Conservation (phyloP, 1,139 yeast species). For the Pichia kudriavzevii region DNA sequence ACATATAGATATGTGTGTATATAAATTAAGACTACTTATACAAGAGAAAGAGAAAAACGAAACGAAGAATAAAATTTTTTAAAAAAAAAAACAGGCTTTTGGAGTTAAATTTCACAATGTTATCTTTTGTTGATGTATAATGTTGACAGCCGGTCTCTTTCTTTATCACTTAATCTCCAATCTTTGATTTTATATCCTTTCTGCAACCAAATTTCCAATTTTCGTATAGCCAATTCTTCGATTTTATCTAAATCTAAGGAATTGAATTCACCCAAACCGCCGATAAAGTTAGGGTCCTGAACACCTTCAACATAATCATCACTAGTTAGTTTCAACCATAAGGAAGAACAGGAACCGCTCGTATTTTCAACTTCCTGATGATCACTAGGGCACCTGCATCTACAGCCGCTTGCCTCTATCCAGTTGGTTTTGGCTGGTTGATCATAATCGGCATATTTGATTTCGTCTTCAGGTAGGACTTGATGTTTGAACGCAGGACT, state of each 20-base stretch:
- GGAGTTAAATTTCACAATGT: background rate
- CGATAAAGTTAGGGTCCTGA: slow-evolving; percentile 1
- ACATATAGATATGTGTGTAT: no score
- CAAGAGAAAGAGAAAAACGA: no score
- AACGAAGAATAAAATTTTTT: no score
- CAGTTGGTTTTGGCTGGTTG: slow-evolving; percentile 17
- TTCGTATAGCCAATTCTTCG: slow-evolving; percentile 26
- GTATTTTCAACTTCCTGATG: slow-evolving; percentile 49
- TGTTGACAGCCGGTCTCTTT: slow-evolving; percentile 14
- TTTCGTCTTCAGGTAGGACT: slow-evolving; percentile 26
- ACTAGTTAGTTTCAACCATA: slow-evolving; percentile 43
- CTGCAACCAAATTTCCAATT: slow-evolving; percentile 20
- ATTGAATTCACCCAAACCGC: slow-evolving; percentile 15
- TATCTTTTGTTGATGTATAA: slow-evolving; percentile 1
- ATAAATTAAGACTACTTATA: no score
- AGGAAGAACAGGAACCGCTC: slow-evolving; percentile 45
- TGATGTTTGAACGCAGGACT: slow-evolving; percentile 22
- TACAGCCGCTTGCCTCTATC: slow-evolving; percentile 65
- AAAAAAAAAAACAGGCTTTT: no score
- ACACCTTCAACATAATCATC: slow-evolving; percentile 27
- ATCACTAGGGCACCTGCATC: slow-evolving; percentile 68
- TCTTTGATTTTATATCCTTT: slow-evolving; percentile 16
- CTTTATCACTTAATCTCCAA: slow-evolving; percentile 23
- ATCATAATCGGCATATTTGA: slow-evolving; percentile 41
- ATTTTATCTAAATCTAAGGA: slow-evolving; percentile 32